A percentile compares a stretch with the other conserved stretches of the same genome.
Conservation (phyloP, 306 rosid genomes). For the Cicer yamashitae region DNA sequence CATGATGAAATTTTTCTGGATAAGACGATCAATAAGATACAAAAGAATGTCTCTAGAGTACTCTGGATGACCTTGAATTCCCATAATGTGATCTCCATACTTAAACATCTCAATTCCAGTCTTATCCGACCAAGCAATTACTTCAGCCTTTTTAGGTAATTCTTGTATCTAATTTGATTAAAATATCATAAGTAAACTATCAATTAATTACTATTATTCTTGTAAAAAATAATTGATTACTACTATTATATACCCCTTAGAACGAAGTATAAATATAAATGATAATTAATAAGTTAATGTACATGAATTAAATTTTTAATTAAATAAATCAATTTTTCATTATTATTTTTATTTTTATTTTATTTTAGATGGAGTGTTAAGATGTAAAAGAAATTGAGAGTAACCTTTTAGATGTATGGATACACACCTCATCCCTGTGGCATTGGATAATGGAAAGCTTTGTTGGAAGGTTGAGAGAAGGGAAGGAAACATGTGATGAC, state of each 20-base stretch:
- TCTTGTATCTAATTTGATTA: slow-evolving; percentile 57
- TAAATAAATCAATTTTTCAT: no score
- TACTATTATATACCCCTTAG: background rate
- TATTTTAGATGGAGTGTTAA: no score
- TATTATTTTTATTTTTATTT: no score
- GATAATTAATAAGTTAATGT: no score
- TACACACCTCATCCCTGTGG: slow-evolving; percentile 83
- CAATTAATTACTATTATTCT: background rate
- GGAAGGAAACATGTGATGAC: slow-evolving; percentile 54
- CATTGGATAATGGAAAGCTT: slow-evolving; percentile 70
- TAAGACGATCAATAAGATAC: slow-evolving; percentile 76
- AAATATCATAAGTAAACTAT: background rate
- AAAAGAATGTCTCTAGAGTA: slow-evolving; percentile 82
- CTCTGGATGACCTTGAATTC: slow-evolving; percentile 96
- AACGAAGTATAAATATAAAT: no score
- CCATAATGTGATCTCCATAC: slow-evolving; percentile 86
- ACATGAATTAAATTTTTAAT: no score
- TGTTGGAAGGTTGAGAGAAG: slow-evolving; percentile 66
- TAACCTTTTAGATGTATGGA: background rate
- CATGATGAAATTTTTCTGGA: slow-evolving; percentile 53
- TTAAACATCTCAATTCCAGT: slow-evolving; percentile 82
- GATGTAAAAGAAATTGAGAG: background rate
- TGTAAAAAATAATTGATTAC: no score
- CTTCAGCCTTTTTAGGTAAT: slow-evolving; percentile 77
- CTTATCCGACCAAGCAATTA: slow-evolving; percentile 84